Evolutionary conservation across 331 rosid species (phyloP).

Genomic region (Ulmus americana): DNA sequence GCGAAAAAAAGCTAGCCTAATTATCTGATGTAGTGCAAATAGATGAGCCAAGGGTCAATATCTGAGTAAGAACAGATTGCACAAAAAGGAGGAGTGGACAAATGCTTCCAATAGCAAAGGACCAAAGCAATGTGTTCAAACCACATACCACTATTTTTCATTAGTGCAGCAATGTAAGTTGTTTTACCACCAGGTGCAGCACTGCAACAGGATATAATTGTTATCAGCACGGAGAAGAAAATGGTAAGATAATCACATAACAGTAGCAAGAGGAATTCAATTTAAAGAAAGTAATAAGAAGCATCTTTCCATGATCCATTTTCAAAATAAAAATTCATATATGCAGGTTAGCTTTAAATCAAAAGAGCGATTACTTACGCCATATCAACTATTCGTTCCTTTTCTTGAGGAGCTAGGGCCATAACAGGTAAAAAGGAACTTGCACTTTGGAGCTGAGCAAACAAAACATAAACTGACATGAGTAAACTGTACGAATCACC

Average conservation of each 20-base stretch:
- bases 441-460: slow-evolving; percentile 76
- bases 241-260: no score
- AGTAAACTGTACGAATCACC: not conserved
- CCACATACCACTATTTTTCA: slow-evolving; percentile 82
- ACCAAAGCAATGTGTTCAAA: not conserved
- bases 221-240: not conserved
- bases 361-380: slow-evolving; percentile 55
- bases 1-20: not conserved
- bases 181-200: slow-evolving; percentile 99
- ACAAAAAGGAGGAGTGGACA: not conserved
- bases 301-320: not conserved
- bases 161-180: slow-evolving; percentile 87
- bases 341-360: not conserved
- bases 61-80: not conserved
- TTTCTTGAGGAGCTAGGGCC: slow-evolving; percentile 99
- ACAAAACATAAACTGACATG: not conserved
- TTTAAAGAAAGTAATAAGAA: not conserved
- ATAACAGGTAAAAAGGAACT: slow-evolving; percentile 95
- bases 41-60: not conserved
- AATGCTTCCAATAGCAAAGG: no score
- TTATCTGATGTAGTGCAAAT: not conserved
- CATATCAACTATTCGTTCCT: slow-evolving; percentile 84
- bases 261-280: not conserved
- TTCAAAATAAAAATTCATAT: not conserved
- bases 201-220: slow-evolving; percentile 42